Conservation (phyloP, 2,329 filamentous ascomycete genomes). For the Aphanoascus verrucosus region DNA sequence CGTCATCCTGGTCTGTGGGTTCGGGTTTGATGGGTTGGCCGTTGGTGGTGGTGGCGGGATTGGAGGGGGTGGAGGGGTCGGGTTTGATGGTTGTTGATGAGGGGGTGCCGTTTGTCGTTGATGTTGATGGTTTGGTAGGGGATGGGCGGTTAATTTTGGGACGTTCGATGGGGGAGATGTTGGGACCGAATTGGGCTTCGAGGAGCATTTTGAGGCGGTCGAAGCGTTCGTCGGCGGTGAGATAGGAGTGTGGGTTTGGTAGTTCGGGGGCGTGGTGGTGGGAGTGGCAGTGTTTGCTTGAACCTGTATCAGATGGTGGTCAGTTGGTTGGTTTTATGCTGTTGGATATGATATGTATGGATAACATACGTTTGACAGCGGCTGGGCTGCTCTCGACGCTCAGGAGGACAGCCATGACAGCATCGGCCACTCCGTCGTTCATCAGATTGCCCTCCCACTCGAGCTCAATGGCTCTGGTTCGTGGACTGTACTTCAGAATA, state of each 20-base stretch:
- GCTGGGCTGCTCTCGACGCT: constrained; percentile 90
- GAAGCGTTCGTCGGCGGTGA: constrained; percentile 65
- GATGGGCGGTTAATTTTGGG: constrained; percentile 39
- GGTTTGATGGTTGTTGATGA: constrained; percentile 15
- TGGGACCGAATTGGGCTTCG: constrained; percentile 89
- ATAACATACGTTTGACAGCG: constrained; percentile 68
- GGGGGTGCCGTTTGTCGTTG: constrained; percentile 17
- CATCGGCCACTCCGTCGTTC: constrained; percentile 96
- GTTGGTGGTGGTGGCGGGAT: constrained; percentile 18
- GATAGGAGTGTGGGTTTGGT: constrained; percentile 62
- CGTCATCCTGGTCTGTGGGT: constrained; percentile 15
- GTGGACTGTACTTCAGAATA: constrained; percentile 60
- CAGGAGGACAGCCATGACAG: constrained; percentile 83
- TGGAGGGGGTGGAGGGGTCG: constrained; percentile 17
- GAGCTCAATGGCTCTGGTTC: constrained; percentile 69
- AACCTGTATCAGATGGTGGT: constrained; percentile 39
- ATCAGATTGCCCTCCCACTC: constrained; percentile 98
- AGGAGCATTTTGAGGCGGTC: constrained; percentile 88
- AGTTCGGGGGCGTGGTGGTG: constrained; percentile 30
- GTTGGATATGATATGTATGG: too few relatives aligned
- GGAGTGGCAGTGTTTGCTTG: constrained; percentile 47
- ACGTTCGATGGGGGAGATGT: constrained; percentile 63
- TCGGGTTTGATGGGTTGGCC: constrained; percentile 11
- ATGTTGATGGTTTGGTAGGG: constrained; percentile 27
- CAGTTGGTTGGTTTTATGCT: constrained; percentile 11